phyloP scores from a whole-genome alignment of 2,329 filamentous ascomycete species.

The Lecanicillium sp. region DNA sequence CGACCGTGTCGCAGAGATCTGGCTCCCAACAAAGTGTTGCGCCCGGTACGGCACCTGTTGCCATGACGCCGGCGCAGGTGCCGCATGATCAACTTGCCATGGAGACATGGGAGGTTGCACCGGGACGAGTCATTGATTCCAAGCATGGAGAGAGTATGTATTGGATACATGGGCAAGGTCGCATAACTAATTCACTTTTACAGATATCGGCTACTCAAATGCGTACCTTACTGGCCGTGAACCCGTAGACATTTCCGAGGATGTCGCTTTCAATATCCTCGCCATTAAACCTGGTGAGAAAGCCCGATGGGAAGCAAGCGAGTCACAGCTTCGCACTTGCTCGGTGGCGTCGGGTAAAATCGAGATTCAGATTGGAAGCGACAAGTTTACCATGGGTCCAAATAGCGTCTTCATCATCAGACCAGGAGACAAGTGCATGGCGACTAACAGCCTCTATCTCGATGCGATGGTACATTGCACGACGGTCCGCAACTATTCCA shows the following conservation, averaged over 20 bases:
- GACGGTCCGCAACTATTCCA: constrained; percentile 23
- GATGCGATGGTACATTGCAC: constrained; percentile 39
- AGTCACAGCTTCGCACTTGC: constrained; percentile 31
- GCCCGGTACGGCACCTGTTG: too few species aligned
- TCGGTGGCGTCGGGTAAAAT: constrained; percentile 38
- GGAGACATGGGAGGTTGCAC: constrained; percentile 41
- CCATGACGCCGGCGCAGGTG: not conserved
- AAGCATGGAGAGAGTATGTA: constrained; percentile 31
- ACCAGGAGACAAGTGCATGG: constrained; percentile 31
- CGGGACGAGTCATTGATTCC: constrained; percentile 32
- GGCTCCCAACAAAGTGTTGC: too few species aligned
- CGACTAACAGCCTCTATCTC: constrained; percentile 38
- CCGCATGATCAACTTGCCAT: constrained; percentile 25
- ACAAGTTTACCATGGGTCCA: constrained; percentile 36
- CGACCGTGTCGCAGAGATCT: too few species aligned
- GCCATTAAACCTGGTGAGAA: constrained; percentile 34
- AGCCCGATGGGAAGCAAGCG: constrained; percentile 25
- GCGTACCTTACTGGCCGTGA: constrained; percentile 33
- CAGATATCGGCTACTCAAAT: constrained; percentile 40
- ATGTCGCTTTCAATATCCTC: constrained; percentile 35
- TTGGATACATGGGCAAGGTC: accelerated
- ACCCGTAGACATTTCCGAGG: constrained; percentile 30
- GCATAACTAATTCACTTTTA: not conserved
- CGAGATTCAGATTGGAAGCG: constrained; percentile 29
- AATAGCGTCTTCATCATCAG: constrained; percentile 40